Conservation (phyloP, 306 rosid genomes). For the Urtica urens region DNA sequence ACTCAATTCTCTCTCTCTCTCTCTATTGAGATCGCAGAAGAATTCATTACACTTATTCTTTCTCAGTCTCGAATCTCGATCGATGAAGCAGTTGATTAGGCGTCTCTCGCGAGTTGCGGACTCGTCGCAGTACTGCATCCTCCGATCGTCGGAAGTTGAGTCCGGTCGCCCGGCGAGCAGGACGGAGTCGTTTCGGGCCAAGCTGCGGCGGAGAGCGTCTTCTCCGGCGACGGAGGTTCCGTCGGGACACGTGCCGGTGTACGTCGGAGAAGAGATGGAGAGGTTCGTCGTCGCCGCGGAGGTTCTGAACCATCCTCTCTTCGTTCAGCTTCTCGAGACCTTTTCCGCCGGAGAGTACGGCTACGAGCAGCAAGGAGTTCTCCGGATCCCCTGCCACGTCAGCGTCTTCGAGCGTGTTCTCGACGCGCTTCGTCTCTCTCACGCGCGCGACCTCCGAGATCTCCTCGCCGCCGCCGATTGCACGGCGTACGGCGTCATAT, state of each 20-base stretch:
- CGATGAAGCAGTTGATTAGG: slow-evolving; percentile 76
- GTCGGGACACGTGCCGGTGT: slow-evolving; percentile 74
- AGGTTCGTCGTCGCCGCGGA: slow-evolving; percentile 67
- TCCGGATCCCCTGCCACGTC: slow-evolving; percentile 74
- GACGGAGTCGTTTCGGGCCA: slow-evolving; percentile 24
- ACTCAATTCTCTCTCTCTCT: not conserved
- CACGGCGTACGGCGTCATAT: slow-evolving; percentile 25
- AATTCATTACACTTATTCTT: not conserved
- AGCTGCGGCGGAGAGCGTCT: slow-evolving; percentile 9
- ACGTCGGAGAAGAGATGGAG: slow-evolving; percentile 93
- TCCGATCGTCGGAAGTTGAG: slow-evolving; percentile 39
- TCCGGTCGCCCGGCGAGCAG: slow-evolving; percentile 19
- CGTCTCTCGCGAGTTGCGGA: slow-evolving; percentile 82
- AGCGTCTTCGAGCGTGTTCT: slow-evolving; percentile 73
- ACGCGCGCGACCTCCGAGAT: slow-evolving; percentile 29
- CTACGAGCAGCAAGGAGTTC: slow-evolving; percentile 77
- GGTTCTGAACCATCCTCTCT: slow-evolving; percentile 70
- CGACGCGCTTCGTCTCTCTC: slow-evolving; percentile 53
- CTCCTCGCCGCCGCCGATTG: slow-evolving; percentile 29
- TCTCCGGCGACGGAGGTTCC: slow-evolving; percentile 30
- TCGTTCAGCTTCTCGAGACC: slow-evolving; percentile 64
- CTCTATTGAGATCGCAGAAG: not conserved
- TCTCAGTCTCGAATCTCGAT: not conserved
- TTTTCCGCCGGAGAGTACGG: slow-evolving; percentile 85
- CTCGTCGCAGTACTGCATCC: slow-evolving; percentile 71